Evolutionary conservation across 164 flowering plant genomes (phyloP).

Genomic region (Macadamia integrifolia): DNA sequence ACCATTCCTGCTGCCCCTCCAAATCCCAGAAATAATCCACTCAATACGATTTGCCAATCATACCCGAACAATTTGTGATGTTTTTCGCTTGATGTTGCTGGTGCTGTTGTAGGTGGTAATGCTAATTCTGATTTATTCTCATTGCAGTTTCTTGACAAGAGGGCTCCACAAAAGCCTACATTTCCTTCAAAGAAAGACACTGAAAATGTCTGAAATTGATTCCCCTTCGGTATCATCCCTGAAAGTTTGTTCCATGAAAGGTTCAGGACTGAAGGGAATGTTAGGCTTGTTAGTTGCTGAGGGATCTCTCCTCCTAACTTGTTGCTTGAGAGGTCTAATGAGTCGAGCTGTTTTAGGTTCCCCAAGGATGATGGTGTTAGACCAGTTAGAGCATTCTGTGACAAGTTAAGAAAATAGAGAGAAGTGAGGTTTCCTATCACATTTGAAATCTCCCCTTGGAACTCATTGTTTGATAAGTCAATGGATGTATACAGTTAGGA

Average conservation of each 20-base stretch:
- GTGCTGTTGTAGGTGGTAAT: neutral
- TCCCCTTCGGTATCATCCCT: slow-evolving; percentile 34
- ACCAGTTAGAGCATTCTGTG: slow-evolving; percentile 38
- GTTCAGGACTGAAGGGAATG: slow-evolving; percentile 34
- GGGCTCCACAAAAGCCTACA: slow-evolving; percentile 40
- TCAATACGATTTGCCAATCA: too few species aligned
- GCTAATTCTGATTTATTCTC: neutral
- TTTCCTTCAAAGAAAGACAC: slow-evolving; percentile 28
- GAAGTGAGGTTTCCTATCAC: slow-evolving; percentile 26
- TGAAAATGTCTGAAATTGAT: slow-evolving; percentile 32
- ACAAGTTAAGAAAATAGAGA: slow-evolving; percentile 43
- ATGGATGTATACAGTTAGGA: slow-evolving; percentile 30
- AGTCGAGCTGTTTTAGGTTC: slow-evolving; percentile 32
- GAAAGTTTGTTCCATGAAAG: slow-evolving; percentile 34
- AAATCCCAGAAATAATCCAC: too few species aligned
- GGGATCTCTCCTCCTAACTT: slow-evolving; percentile 37
- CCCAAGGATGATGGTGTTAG: slow-evolving; percentile 34
- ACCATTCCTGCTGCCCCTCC: too few species aligned
- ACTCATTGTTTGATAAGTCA: slow-evolving; percentile 42
- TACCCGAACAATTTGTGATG: too few species aligned
- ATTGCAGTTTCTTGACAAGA: slow-evolving; percentile 16
- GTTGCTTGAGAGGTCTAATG: slow-evolving; percentile 42
- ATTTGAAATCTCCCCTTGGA: slow-evolving; percentile 42
- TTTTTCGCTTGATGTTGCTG: too few species aligned
- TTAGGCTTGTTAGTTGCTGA: slow-evolving; percentile 20